These are phyloP conservation scores for Fusarium cyanostomum DNA, from an alignment of 2,329 filamentous ascomycete genomes.

Conservation along the genomic window DNA sequence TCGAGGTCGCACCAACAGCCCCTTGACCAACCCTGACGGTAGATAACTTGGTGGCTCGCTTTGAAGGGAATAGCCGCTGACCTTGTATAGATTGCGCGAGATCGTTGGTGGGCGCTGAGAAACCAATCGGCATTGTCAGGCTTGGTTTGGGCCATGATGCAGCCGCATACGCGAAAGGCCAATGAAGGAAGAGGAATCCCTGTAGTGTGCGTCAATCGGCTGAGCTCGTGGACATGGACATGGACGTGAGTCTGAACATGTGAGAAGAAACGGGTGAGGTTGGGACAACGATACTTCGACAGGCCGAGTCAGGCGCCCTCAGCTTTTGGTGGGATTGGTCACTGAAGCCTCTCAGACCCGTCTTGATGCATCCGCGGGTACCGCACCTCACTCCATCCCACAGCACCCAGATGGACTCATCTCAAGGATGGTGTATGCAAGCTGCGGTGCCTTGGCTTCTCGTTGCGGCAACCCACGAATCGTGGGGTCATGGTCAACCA, in stretches of 20 bases:
- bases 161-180: constrained; percentile 31
- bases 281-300: constrained; percentile 32
- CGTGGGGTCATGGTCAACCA: constrained; percentile 18
- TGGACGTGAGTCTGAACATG: constrained; percentile 16
- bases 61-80: constrained; percentile 15
- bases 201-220: constrained; percentile 33
- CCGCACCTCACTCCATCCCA: constrained; percentile 31
- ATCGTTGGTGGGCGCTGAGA: constrained; percentile 13
- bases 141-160: constrained; percentile 3
- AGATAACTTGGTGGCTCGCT: constrained; percentile 14
- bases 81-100: constrained; percentile 19
- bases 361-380: constrained; percentile 35
- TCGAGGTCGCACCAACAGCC: constrained; percentile 28
- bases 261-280: constrained; percentile 29
- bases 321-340: constrained; percentile 38
- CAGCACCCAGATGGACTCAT: constrained; percentile 14
- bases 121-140: constrained; percentile 16
- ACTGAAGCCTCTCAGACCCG: constrained; percentile 28
- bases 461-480: not conserved
- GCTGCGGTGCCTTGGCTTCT: not conserved
- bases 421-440: constrained; percentile 20
- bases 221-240: constrained; percentile 37
- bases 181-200: constrained; percentile 29
- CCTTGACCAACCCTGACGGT: constrained; percentile 24
- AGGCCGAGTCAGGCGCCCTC: constrained; percentile 41